Percentiles rank a stretch among this genome's conserved stretches.
phyloP scores from a whole-genome alignment of 2,329 filamentous ascomycete genomes.

The Colletotrichum sp. region DNA sequence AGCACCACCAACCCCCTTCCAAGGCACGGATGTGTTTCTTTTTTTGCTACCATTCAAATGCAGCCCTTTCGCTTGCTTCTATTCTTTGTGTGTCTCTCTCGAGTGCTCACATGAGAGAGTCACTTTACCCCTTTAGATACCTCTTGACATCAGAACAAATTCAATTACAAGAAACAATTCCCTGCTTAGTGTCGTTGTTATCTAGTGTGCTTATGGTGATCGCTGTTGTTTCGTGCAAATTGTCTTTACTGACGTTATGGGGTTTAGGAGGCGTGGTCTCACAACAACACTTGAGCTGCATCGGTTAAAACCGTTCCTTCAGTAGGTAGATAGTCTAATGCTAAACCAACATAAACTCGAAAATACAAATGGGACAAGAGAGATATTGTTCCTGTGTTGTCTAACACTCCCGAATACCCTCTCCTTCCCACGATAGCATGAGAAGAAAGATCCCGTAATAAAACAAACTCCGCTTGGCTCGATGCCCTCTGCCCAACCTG shows the following conservation, averaged over 20 bases:
- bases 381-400: background rate
- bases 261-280: background rate
- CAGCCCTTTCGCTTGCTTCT: background rate
- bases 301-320: background rate
- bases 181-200: background rate
- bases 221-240: background rate
- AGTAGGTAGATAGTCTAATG: constrained; percentile 15
- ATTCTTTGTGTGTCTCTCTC: background rate
- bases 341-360: background rate
- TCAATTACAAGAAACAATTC: background rate
- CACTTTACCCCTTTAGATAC: background rate
- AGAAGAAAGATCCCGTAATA: background rate
- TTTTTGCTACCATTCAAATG: background rate
- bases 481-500: background rate
- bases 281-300: background rate
- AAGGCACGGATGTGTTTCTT: background rate
- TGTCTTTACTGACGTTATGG: background rate
- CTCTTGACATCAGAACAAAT: background rate
- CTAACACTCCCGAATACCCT: background rate
- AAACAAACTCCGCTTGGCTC: background rate
- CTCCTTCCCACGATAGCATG: background rate
- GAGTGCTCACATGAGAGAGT: background rate
- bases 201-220: background rate
- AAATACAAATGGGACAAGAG: background rate
- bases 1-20: background rate